A percentile compares a stretch with the other conserved stretches of the same genome.
phyloP scores from a whole-genome alignment of 371 early-diverging fungal species.

The Mortierella sp. region DNA sequence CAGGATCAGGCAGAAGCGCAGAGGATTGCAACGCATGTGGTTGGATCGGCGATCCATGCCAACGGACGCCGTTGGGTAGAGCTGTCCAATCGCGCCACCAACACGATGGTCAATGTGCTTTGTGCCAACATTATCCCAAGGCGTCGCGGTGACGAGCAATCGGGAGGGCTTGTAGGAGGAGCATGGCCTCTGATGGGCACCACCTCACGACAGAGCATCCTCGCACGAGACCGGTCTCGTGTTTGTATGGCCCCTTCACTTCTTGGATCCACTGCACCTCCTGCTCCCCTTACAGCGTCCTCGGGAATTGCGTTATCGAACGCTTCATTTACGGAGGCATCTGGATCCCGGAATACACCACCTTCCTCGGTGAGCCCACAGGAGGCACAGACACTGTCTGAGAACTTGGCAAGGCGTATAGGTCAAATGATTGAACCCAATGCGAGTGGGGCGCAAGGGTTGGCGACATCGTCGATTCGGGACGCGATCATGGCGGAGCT shows the following conservation, averaged over 20 bases:
- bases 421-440: constrained; percentile 24
- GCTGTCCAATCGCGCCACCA: constrained; percentile 51
- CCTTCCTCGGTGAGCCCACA: background rate
- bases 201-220: constrained; percentile 21
- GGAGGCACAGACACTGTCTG: constrained; percentile 25
- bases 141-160: constrained; percentile 48
- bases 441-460: background rate
- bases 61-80: constrained; percentile 54
- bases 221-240: constrained; percentile 19
- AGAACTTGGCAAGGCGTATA: constrained; percentile 31
- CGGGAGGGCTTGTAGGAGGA: constrained; percentile 53
- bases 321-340: background rate
- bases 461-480: constrained; percentile 11
- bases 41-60: constrained; percentile 51
- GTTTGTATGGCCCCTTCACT: constrained; percentile 43
- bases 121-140: constrained; percentile 54
- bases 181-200: constrained; percentile 55
- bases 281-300: constrained; percentile 27
- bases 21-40: constrained; percentile 51
- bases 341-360: background rate
- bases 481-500: constrained; percentile 42
- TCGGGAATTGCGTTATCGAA: background rate
- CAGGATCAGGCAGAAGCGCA: constrained; percentile 51
- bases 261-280: constrained; percentile 50
- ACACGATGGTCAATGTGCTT: constrained; percentile 52